phyloP scores from a whole-genome alignment of 768 basidiomycete species.

The Podaxis carcinomalis region DNA sequence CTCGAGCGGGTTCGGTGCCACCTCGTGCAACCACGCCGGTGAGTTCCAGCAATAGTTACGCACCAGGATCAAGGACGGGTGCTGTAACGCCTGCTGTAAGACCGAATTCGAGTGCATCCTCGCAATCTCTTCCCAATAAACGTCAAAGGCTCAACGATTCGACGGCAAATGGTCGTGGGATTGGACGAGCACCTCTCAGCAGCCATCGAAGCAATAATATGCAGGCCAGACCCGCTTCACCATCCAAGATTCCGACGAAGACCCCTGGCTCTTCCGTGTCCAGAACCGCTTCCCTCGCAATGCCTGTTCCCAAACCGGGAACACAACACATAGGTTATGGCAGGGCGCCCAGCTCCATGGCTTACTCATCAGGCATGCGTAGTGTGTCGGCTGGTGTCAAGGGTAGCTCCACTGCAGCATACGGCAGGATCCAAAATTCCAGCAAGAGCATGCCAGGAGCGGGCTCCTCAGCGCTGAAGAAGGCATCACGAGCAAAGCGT shows the following conservation, averaged over 20 bases:
- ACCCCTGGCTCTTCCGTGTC: slow-evolving; percentile 30
- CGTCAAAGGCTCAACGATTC: slow-evolving; percentile 52
- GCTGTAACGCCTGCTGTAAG: slow-evolving; percentile 63
- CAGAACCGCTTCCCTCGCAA: slow-evolving; percentile 35
- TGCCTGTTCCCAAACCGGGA: slow-evolving; percentile 47
- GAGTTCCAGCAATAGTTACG: slow-evolving; percentile 30
- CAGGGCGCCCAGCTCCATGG: slow-evolving; percentile 34
- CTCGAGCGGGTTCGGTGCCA: slow-evolving; percentile 56
- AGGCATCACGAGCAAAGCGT: slow-evolving; percentile 49
- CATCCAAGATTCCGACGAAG: slow-evolving; percentile 45
- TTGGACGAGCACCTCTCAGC: slow-evolving; percentile 35
- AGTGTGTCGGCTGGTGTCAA: slow-evolving; percentile 14
- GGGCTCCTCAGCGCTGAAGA: slow-evolving; percentile 34
- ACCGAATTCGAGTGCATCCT: slow-evolving; percentile 40
- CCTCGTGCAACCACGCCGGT: slow-evolving; percentile 59
- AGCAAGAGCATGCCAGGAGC: slow-evolving; percentile 18
- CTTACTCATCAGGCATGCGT: slow-evolving; percentile 16
- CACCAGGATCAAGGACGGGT: slow-evolving; percentile 32
- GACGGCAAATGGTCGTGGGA: slow-evolving; percentile 15
- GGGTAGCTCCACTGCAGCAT: slow-evolving; percentile 10
- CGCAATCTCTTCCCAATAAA: slow-evolving; percentile 57
- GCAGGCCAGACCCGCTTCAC: slow-evolving; percentile 27
- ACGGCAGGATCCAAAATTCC: slow-evolving; percentile 16
- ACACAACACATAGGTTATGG: slow-evolving; percentile 57
- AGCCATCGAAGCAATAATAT: slow-evolving; percentile 28